phyloP scores from a whole-genome alignment of 257 asterid species.

The Capsicum baccatum region DNA sequence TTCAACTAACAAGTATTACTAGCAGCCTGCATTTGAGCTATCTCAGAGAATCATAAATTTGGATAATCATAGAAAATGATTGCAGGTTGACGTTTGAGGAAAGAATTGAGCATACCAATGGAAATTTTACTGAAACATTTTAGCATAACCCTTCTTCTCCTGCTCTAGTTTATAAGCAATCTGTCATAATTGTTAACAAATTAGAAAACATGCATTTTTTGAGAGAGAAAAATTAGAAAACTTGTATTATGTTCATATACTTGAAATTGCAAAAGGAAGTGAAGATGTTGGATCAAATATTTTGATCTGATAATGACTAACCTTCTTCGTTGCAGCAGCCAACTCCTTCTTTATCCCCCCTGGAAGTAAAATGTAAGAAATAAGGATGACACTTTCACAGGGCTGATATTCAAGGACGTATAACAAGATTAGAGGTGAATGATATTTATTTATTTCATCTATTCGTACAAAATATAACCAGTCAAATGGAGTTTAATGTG shows the following conservation, averaged over 20 bases:
- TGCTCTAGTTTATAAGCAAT: conserved; percentile 63
- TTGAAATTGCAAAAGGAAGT: not conserved
- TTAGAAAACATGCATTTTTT: conserved; percentile 1
- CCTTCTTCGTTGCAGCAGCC: conserved; percentile 75
- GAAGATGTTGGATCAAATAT: conserved; percentile 29
- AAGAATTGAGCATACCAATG: conserved; percentile 38
- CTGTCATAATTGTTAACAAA: conserved; percentile 41
- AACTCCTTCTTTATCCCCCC: conserved; percentile 77
- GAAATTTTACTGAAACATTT: conserved; percentile 63
- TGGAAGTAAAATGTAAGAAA: conserved; percentile 36
- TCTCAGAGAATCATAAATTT: conserved; percentile 12
- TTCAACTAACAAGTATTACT: conserved; percentile 20
- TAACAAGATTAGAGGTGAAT: conserved; percentile 1
- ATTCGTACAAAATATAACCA: not conserved
- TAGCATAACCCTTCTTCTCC: conserved; percentile 65
- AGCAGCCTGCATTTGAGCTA: conserved; percentile 17
- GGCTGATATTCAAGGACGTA: not conserved
- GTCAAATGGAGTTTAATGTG: not conserved
- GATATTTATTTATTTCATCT: conserved; percentile 16
- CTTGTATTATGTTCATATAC: not conserved
- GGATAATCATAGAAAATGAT: not conserved
- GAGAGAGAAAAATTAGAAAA: conserved; percentile 7
- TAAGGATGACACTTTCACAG: not conserved
- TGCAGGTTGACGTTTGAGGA: conserved; percentile 23
- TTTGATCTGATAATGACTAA: conserved; percentile 34